phyloP scores from a whole-genome alignment of 108 stramenopile species.

The Nitzschia sp. region DNA sequence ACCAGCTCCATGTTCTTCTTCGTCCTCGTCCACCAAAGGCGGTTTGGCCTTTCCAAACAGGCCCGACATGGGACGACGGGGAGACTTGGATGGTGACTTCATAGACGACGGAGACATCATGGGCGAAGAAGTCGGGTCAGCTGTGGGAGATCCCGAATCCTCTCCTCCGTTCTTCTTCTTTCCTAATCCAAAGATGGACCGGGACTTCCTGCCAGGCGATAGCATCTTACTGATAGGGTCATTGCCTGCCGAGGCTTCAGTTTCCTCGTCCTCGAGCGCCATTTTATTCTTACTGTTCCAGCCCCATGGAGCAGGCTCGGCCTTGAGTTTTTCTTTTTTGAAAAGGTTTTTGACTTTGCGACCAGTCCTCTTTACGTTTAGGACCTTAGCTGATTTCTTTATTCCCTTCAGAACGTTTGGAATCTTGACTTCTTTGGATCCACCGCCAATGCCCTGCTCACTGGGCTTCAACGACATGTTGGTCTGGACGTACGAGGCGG shows the following conservation, averaged over 20 bases:
- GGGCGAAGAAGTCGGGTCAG: background rate
- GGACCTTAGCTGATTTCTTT: slow-evolving; percentile 9
- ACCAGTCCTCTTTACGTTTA: background rate
- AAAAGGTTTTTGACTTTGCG: slow-evolving; percentile 11
- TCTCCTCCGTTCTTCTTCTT: background rate
- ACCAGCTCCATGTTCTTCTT: background rate
- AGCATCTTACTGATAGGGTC: too few relatives aligned
- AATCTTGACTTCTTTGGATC: background rate
- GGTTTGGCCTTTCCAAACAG: background rate
- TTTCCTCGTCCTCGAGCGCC: background rate
- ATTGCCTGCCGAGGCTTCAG: background rate
- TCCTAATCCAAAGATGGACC: too few relatives aligned
- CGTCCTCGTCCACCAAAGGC: slow-evolving; percentile 1
- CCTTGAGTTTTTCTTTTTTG: slow-evolving; percentile 18
- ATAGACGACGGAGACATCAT: background rate
- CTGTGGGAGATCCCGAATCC: background rate
- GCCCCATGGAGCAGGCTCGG: slow-evolving; percentile 13
- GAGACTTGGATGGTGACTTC: slow-evolving; percentile 8
- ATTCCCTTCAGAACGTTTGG: slow-evolving; percentile 3
- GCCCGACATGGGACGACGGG: background rate
- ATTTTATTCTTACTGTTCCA: slow-evolving; percentile 16
- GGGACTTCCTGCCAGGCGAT: too few relatives aligned
- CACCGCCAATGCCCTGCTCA: background rate
- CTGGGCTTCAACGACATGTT: slow-evolving; percentile 4
- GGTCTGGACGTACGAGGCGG: background rate